Evolutionary conservation across 2,329 filamentous ascomycete genomes (phyloP).

Genomic region (Camillea tinctor): DNA sequence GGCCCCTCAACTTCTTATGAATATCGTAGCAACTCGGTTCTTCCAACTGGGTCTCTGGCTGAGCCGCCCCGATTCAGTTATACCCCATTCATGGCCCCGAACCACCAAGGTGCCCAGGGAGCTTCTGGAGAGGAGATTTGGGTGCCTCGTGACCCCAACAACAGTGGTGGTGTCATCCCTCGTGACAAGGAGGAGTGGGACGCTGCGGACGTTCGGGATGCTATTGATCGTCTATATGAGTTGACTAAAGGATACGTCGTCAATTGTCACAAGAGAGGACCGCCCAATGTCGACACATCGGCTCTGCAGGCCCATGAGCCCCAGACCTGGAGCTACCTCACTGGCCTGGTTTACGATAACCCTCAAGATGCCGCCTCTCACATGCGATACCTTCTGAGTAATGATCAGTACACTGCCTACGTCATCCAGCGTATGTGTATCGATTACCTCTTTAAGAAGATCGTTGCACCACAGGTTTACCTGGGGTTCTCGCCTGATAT

Average conservation of each 20-base stretch:
- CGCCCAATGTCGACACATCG: conserved; percentile 16
- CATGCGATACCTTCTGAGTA: conserved; percentile 23
- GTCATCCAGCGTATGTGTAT: conserved; percentile 28
- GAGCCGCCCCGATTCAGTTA: neutral
- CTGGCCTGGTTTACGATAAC: conserved; percentile 23
- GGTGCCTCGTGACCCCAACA: neutral
- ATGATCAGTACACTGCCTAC: conserved; percentile 22
- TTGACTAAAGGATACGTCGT: conserved; percentile 30
- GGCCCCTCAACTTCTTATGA: neutral
- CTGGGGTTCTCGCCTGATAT: conserved; percentile 26
- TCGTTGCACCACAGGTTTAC: conserved; percentile 30
- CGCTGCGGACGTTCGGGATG: conserved; percentile 22
- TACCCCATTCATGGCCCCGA: neutral
- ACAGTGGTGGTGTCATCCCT: conserved; percentile 10
- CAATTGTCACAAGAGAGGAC: conserved; percentile 19
- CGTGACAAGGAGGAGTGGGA: conserved; percentile 27
- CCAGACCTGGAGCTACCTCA: conserved; percentile 28
- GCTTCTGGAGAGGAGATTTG: conserved; percentile 1
- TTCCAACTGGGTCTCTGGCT: neutral
- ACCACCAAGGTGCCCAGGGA: neutral
- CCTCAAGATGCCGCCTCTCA: conserved; percentile 22
- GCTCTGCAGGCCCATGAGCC: conserved; percentile 19
- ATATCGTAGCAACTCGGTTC: neutral
- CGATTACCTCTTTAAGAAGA: conserved; percentile 31
- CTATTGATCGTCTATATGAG: conserved; percentile 25